Conservation (phyloP, 2,329 filamentous ascomycete species). For the Anisogramma anomala region DNA sequence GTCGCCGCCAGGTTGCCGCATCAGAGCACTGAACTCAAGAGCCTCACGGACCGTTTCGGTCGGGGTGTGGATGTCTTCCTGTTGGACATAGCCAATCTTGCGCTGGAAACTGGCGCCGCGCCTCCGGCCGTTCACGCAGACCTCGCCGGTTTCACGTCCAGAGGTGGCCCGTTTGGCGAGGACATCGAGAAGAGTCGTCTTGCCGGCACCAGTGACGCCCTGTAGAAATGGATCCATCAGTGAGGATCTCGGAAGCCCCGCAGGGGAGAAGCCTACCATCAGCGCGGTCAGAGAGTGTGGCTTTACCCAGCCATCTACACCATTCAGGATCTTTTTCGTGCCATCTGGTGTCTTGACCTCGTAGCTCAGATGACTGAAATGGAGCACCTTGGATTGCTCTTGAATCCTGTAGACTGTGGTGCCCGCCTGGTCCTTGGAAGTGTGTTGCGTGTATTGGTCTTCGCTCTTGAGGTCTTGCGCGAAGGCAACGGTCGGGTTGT, state of each 20-base stretch:
- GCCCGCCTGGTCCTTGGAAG: too few relatives aligned
- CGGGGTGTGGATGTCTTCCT: constrained; percentile 66
- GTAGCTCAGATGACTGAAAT: constrained; percentile 29
- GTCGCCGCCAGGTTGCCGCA: constrained; percentile 57
- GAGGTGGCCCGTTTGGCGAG: constrained; percentile 70
- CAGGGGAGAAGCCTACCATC: constrained; percentile 34
- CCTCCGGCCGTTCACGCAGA: constrained; percentile 63
- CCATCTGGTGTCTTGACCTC: constrained; percentile 50
- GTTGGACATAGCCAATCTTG: constrained; percentile 69
- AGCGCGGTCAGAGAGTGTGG: constrained; percentile 66
- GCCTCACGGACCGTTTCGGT: constrained; percentile 67
- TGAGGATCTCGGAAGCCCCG: too few relatives aligned
- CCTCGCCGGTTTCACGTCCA: constrained; percentile 62
- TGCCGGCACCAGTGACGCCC: constrained; percentile 68
- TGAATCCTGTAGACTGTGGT: too few relatives aligned
- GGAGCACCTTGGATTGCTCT: background rate
- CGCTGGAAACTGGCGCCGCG: constrained; percentile 66
- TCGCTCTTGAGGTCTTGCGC: too few relatives aligned
- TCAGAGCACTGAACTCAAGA: constrained; percentile 59
- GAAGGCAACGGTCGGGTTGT: too few relatives aligned
- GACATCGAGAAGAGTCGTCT: constrained; percentile 75
- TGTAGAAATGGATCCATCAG: too few relatives aligned
- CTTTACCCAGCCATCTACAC: constrained; percentile 76
- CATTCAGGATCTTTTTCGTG: constrained; percentile 59
- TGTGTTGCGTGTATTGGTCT: too few relatives aligned